These are phyloP conservation scores for Neospermospora avenae DNA, from an alignment of 2,329 filamentous ascomycete genomes.

Conservation along the genomic window DNA sequence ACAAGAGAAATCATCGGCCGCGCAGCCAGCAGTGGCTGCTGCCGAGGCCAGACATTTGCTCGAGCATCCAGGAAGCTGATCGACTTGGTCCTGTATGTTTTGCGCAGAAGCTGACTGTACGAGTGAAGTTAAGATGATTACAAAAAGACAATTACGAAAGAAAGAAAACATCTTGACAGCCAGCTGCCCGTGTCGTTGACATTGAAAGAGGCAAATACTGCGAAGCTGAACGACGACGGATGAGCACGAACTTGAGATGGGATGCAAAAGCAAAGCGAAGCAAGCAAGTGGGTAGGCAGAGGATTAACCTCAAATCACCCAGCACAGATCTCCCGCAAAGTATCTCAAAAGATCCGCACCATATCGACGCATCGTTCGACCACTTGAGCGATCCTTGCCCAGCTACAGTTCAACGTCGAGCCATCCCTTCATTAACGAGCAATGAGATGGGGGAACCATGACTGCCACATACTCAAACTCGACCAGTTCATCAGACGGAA, in stretches of 20 bases:
- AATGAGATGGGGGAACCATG: neutral
- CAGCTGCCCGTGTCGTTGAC: neutral
- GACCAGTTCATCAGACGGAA: neutral
- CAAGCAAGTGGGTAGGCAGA: neutral
- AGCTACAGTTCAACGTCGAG: too few relatives aligned
- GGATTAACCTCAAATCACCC: neutral
- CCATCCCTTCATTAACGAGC: too few relatives aligned
- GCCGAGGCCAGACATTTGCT: neutral
- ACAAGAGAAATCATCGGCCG: neutral
- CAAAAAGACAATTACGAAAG: neutral
- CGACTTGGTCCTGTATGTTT: neutral
- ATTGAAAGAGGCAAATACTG: neutral
- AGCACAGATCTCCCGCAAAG: slow-evolving; percentile 1
- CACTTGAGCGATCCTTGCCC: neutral
- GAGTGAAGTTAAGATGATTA: neutral
- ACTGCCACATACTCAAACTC: neutral
- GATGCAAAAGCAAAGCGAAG: neutral
- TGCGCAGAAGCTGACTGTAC: neutral
- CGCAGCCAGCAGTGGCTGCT: neutral
- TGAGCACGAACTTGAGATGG: neutral
- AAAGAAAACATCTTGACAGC: neutral
- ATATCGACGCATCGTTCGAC: neutral
- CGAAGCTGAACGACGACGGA: neutral
- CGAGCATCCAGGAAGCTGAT: neutral
- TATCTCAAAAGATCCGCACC: neutral